phyloP scores from a whole-genome alignment of 1,284 basidiomycete genomes.

The Ustilago esculenta region DNA sequence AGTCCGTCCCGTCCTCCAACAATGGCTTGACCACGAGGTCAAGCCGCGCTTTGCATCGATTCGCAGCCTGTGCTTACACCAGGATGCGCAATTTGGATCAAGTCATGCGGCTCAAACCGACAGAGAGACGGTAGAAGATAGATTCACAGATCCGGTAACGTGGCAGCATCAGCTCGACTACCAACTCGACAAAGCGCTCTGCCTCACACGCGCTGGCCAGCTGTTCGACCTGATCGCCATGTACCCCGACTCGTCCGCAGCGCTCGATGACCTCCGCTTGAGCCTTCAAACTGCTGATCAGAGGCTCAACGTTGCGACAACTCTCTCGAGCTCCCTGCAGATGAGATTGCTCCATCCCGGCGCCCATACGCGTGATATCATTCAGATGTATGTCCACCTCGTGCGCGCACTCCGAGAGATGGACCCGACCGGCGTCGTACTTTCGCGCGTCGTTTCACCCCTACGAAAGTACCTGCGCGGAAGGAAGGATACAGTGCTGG shows the following conservation, averaged over 20 bases:
- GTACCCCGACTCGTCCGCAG: slow-evolving; percentile 85
- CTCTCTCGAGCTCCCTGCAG: slow-evolving; percentile 71
- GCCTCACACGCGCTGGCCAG: slow-evolving; percentile 68
- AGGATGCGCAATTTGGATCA: not conserved
- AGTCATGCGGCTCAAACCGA: not conserved
- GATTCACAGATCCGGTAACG: not conserved
- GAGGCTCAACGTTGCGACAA: slow-evolving; percentile 73
- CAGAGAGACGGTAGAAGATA: slow-evolving; percentile 2
- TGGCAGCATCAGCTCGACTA: slow-evolving; percentile 48
- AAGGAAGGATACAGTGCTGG: slow-evolving; percentile 59
- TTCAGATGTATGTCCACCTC: slow-evolving; percentile 91
- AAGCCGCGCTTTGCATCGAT: slow-evolving; percentile 38
- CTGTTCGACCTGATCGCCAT: slow-evolving; percentile 96
- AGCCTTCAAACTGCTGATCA: slow-evolving; percentile 51
- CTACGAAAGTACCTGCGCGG: slow-evolving; percentile 57
- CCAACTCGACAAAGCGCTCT: slow-evolving; percentile 49
- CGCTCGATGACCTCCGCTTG: slow-evolving; percentile 87
- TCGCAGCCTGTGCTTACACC: slow-evolving; percentile 13
- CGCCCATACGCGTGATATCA: slow-evolving; percentile 90
- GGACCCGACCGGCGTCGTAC: slow-evolving; percentile 88
- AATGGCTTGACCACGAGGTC: slow-evolving; percentile 35
- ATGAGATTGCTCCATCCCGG: slow-evolving; percentile 90
- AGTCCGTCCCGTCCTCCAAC: slow-evolving; percentile 23
- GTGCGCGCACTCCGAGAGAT: slow-evolving; percentile 89
- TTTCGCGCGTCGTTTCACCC: slow-evolving; percentile 69